phyloP scores from a whole-genome alignment of 805 yeast genomes.

The Yarrowia bubula region DNA sequence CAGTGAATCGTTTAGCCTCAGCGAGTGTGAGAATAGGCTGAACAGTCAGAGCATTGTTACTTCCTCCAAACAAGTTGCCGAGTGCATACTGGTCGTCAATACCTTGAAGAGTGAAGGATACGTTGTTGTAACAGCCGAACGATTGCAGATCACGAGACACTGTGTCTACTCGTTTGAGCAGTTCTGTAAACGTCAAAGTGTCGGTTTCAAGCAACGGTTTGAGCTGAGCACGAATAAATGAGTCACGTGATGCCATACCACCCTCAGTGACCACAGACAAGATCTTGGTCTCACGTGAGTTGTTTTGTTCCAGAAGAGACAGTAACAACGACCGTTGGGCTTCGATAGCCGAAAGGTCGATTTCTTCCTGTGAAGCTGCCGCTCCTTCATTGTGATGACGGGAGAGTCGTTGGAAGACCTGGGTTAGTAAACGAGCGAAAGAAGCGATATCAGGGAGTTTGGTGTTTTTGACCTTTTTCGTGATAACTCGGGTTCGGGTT shows the following conservation, averaged over 20 bases:
- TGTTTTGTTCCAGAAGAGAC: constrained; percentile 10
- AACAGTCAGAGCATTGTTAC: neutral
- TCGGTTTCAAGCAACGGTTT: constrained; percentile 17
- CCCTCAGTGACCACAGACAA: constrained; percentile 8
- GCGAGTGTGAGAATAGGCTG: constrained; percentile 27
- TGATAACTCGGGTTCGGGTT: no score
- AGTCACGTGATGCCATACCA: constrained; percentile 2
- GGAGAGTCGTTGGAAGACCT: constrained; percentile 21
- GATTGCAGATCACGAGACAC: constrained; percentile 1
- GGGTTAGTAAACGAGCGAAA: neutral
- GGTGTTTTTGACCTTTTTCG: no score
- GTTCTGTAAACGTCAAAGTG: neutral
- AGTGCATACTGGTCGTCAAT: neutral
- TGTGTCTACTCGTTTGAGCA: neutral
- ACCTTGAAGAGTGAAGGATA: neutral
- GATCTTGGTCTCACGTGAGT: neutral
- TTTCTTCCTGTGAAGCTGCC: neutral
- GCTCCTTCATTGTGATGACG: constrained; percentile 13
- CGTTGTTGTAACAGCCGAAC: constrained; percentile 5
- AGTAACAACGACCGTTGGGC: neutral
- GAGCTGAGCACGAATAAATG: constrained; percentile 6
- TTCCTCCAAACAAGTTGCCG: neutral
- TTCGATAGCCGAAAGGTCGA: neutral
- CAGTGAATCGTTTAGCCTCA: constrained; percentile 59
- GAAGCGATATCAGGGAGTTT: no score